phyloP scores from a whole-genome alignment of 768 basidiomycete species.

The Termitomyces titanicus region DNA sequence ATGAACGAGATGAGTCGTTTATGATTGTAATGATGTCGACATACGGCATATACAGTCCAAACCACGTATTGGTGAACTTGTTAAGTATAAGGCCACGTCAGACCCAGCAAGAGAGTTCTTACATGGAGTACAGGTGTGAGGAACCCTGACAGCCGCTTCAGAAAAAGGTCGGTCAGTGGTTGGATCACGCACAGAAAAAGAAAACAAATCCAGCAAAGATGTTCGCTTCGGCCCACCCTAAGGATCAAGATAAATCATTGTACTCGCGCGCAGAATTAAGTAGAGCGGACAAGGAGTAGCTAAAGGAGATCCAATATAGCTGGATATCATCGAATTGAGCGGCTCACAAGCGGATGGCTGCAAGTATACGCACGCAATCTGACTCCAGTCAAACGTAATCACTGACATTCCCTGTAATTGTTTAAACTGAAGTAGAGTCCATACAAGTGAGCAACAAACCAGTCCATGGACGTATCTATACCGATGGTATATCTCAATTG shows the following conservation, averaged over 20 bases:
- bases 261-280: background rate
- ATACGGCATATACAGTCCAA: constrained; percentile 51
- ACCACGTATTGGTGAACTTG: constrained; percentile 63
- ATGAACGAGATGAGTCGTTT: background rate
- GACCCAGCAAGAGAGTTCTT: constrained; percentile 13
- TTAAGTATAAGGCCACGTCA: background rate
- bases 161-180: background rate
- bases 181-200: constrained; percentile 51
- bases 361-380: constrained; percentile 46
- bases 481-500: background rate
- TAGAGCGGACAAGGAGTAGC: constrained; percentile 34
- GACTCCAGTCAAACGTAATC: constrained; percentile 51
- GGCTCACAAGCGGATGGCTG: background rate
- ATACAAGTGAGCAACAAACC: constrained; percentile 30
- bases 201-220: constrained; percentile 57
- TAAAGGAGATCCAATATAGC: constrained; percentile 50
- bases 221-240: constrained; percentile 75
- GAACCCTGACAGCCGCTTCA: constrained; percentile 34
- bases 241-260: background rate
- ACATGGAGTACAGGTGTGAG: constrained; percentile 57
- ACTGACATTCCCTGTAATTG: constrained; percentile 37
- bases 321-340: constrained; percentile 3
- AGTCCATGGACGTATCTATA: constrained; percentile 40
- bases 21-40: constrained; percentile 14
- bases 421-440: constrained; percentile 22